Conservation (phyloP, 306 rosid genomes). For the Cucurbita argyrosperma region DNA sequence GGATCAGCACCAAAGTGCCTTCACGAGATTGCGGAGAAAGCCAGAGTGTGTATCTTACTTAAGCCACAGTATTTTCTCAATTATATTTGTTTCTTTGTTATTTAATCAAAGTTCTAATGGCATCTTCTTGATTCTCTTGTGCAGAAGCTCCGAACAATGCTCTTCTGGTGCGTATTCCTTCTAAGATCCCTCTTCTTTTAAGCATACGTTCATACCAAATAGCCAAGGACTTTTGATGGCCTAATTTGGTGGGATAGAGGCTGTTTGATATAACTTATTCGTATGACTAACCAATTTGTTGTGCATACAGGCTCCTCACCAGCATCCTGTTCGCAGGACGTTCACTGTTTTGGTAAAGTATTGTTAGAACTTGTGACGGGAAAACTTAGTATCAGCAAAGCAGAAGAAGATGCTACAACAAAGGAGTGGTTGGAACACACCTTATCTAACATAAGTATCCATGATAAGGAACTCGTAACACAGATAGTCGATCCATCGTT, state of each 20-base stretch:
- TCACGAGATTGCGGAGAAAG: constrained; percentile 60
- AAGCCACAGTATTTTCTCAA: not conserved
- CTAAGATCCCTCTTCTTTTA: constrained; percentile 3
- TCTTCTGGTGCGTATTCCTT: constrained; percentile 39
- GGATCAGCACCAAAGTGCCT: constrained; percentile 51
- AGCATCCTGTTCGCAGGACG: constrained; percentile 51
- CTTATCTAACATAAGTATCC: constrained; percentile 39
- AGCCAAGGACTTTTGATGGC: not conserved
- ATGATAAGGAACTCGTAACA: constrained; percentile 48
- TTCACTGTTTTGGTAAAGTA: constrained; percentile 77
- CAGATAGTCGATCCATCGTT: constrained; percentile 72
- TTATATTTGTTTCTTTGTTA: not conserved
- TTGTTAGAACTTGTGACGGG: constrained; percentile 86
- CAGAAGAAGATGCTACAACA: constrained; percentile 48
- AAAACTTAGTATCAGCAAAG: constrained; percentile 50
- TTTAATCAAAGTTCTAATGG: not conserved
- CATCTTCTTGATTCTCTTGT: constrained; percentile 10
- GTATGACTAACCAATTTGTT: not conserved
- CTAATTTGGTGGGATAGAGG: not conserved
- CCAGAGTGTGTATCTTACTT: constrained; percentile 44
- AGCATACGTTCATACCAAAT: not conserved
- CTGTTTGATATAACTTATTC: too few relatives aligned
- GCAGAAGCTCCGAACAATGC: constrained; percentile 53
- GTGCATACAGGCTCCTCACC: constrained; percentile 39
- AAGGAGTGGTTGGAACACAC: constrained; percentile 69